Evolutionary conservation across 1,284 basidiomycete species (phyloP), one percentile per base, ranked within the genome.

Genomic region (Mycosarcoma mackinlayi): DNA sequence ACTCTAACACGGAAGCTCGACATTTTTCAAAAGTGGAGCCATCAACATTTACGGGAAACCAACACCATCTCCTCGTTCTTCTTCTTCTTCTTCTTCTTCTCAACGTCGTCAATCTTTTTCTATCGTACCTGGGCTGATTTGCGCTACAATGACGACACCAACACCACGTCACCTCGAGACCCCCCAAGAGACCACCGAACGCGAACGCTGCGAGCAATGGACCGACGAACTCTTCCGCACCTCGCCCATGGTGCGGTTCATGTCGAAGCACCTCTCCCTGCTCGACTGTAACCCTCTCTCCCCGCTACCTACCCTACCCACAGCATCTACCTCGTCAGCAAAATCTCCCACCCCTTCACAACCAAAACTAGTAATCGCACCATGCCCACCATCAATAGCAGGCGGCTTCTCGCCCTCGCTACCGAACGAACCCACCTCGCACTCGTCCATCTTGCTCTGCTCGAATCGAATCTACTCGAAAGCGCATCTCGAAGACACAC

Each of bases 401-500:
- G 79, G 80, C 9, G 80, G 80, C 9, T 82, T 82, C 56, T 71
- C 61, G 0, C 78, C 79, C 8, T 70, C 73, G 10, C 30, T 54
- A 0, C 65, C 79, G 0, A 30, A 28, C 1, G 51, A 67, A 21
- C 74, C 74, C 1, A 62, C 66, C 1, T 54, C 59, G 6, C 50
- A 74, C 7, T 75, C 76, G 0, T 71, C 68, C 19, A 75, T 82
- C 39, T 39, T 82, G 14, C 53, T 82, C 34, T 82, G 80, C 37
- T 56, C 67, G 16, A 81, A 82, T 45, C 76, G 77, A 11, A 75
- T 82, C 33, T 88, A 89, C 81, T 89, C 86, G 83, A 91, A 92
- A 81, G 87, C 87, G 39, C 93, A 97, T 76, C 90, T 95, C 88
- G 93, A 98, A 83, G 89, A 93, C 80, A 96, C 94, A 14, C 85